Conservation (phyloP, 371 early-diverging fungal species). For the Apophysomyces variabilis region DNA sequence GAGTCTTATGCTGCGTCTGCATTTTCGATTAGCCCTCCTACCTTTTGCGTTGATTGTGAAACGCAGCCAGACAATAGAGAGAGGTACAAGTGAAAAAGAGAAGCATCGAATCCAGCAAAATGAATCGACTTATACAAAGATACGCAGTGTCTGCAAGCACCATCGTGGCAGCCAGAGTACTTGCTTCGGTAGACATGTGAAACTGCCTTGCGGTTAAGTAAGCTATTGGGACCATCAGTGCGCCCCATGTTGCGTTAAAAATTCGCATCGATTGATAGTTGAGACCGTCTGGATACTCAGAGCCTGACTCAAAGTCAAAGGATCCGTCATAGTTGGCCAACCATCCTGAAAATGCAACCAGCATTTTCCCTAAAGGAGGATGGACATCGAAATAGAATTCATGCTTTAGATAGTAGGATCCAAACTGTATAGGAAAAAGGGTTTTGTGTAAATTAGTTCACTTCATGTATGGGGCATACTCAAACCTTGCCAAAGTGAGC, state of each 20-base stretch:
- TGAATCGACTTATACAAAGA: constrained; percentile 91
- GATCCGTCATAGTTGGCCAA: constrained; percentile 90
- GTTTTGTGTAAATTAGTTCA: background rate
- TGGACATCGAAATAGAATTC: constrained; percentile 99
- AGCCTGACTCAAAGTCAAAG: constrained; percentile 92
- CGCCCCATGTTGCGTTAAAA: constrained; percentile 90
- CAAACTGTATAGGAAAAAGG: constrained; percentile 67
- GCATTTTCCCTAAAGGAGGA: constrained; percentile 99
- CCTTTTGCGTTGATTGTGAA: constrained; percentile 72
- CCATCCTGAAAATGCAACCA: constrained; percentile 91
- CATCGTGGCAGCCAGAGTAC: constrained; percentile 76
- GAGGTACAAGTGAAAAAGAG: constrained; percentile 90
- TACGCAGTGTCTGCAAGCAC: constrained; percentile 86
- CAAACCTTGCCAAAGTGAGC: constrained; percentile 90
- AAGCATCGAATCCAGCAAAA: constrained; percentile 98
- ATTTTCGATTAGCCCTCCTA: constrained; percentile 26
- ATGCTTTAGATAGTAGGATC: constrained; percentile 88
- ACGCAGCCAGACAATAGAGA: constrained; percentile 74
- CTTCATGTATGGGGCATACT: background rate
- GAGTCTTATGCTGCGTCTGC: too few species aligned
- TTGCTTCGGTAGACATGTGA: constrained; percentile 61
- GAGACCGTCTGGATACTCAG: constrained; percentile 80
- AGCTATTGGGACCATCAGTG: constrained; percentile 90
- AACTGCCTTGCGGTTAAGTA: constrained; percentile 89
- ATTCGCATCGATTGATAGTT: constrained; percentile 93